Base-by-base conservation (phyloP, 2,329 filamentous ascomycete genomes). In the Drechslera avenae region DNA sequence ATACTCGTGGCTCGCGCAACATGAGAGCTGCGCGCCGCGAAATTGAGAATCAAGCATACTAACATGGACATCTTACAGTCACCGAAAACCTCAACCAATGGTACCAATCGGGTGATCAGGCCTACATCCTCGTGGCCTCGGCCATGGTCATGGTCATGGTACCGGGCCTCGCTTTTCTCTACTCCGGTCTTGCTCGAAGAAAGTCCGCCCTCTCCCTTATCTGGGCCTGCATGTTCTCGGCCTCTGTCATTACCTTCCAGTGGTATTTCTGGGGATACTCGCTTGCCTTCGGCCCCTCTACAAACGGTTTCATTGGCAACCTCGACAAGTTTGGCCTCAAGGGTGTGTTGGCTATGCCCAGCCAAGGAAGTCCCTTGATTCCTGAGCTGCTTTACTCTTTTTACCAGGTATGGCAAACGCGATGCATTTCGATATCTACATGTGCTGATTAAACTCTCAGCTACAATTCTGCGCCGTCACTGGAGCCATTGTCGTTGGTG, bases 191-290 rank as follows among this genome's bases (percentile, higher is more conserved):
- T 62, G 93, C 94, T n/a, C 88, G 94, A 62, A 86, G 94, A 81
- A 99, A 99, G 81, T 97, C 94, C 4, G 94, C 94, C 23, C 83
- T 99, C 35, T 96, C 91, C 59, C 88, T 97, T 81, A 94, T 99
- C 69, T 97, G 92, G 91, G 91, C 93, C 12, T 91, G 89, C 78
- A 95, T 99, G 90, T 93, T 89, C 74, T 94, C 91, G 39, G 89
- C 89, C 72, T 92, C 90, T 39, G 86, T 97, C 71, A 83, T 97
- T 73, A 88, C 90, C 49, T 97, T 99, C 80, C 94, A 99, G 79
- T 99, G 94, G 94, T 97, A 97, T 71, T 97, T 99, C 75, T 97
- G 94, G 93, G 94, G 94, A 31, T 99, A 96, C 76, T 96, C 93
- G 12, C 81, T 99, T 55, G 92, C 93, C 44, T 97, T 97, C 77